A percentile compares a stretch with the other conserved stretches of the same genome.
Conservation (phyloP, 2,329 filamentous ascomycete species). For the Curvularia hawaiiensis region DNA sequence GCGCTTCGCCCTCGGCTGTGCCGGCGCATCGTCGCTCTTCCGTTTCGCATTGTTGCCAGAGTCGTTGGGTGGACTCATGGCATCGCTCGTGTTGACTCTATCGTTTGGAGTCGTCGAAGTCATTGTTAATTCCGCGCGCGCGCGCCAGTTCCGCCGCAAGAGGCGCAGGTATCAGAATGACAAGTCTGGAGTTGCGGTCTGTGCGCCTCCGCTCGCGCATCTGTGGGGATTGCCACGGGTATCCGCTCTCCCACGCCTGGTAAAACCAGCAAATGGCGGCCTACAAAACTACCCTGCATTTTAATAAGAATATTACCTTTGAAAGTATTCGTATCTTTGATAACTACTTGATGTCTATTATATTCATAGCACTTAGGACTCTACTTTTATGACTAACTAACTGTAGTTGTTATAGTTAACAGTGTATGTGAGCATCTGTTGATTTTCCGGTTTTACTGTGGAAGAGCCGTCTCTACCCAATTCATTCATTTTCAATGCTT, state of each 20-base stretch:
- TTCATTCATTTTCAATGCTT: neutral
- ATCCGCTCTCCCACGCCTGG: neutral
- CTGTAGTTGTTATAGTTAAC: no score
- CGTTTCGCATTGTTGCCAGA: conserved; percentile 44
- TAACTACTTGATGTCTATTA: no score
- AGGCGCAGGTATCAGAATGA: conserved; percentile 1
- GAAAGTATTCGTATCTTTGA: no score
- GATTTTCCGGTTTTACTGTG: no score
- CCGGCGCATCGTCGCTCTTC: conserved; percentile 50
- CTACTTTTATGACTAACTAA: no score
- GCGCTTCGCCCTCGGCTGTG: conserved; percentile 63
- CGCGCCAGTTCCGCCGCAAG: conserved; percentile 17
- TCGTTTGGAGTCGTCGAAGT: conserved; percentile 21
- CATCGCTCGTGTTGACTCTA: conserved; percentile 36
- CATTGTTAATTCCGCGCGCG: conserved; percentile 18
- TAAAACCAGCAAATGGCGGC: no score
- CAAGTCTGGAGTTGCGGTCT: conserved; percentile 14
- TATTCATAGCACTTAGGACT: no score
- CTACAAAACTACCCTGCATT: no score
- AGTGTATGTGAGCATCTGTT: no score
- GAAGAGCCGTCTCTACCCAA: neutral
- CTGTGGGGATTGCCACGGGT: conserved; percentile 10
- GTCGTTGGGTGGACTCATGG: conserved; percentile 42
- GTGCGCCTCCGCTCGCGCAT: conserved; percentile 12
- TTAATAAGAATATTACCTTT: no score